Evolutionary conservation across 495 filamentous ascomycete genomes (phyloP).

Genomic region (Penicillium herquei): DNA sequence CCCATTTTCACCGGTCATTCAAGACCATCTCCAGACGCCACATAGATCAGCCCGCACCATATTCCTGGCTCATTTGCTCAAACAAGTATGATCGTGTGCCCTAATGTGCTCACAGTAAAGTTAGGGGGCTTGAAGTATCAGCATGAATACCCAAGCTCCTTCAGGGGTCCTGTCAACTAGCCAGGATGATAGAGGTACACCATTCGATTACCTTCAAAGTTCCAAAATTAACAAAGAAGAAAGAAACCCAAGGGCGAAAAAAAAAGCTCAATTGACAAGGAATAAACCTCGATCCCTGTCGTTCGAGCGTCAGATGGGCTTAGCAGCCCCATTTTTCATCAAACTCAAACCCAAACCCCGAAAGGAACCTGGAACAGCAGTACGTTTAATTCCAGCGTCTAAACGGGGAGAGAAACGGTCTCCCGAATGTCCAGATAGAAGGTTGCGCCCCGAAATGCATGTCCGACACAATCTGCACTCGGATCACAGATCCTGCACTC

Average conservation of each 20-base stretch:
- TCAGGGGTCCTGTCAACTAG: slow-evolving; percentile 3
- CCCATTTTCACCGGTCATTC: not conserved
- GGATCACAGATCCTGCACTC: slow-evolving; percentile 15
- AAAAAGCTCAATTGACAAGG: not conserved
- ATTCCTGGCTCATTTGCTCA: not conserved
- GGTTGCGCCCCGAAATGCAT: slow-evolving; percentile 14
- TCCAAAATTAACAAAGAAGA: not conserved
- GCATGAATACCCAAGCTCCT: not conserved
- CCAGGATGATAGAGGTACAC: not conserved
- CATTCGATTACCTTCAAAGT: too few species aligned
- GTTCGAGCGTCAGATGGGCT: not conserved
- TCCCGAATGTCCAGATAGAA: slow-evolving; percentile 1
- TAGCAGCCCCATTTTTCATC: not conserved
- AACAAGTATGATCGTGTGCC: slow-evolving; percentile 4
- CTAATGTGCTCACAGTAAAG: slow-evolving; percentile 2
- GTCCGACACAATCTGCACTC: slow-evolving; percentile 2
- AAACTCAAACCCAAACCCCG: not conserved
- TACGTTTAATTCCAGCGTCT: not conserved
- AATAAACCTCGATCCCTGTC: not conserved
- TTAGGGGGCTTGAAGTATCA: not conserved
- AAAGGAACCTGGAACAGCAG: not conserved
- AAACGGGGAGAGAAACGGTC: not conserved
- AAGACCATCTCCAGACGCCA: not conserved
- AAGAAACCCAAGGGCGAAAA: not conserved
- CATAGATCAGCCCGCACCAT: not conserved